Conservation (phyloP, 176 grass and related monocot species). For the Rhipidocladum racemiflorum region DNA sequence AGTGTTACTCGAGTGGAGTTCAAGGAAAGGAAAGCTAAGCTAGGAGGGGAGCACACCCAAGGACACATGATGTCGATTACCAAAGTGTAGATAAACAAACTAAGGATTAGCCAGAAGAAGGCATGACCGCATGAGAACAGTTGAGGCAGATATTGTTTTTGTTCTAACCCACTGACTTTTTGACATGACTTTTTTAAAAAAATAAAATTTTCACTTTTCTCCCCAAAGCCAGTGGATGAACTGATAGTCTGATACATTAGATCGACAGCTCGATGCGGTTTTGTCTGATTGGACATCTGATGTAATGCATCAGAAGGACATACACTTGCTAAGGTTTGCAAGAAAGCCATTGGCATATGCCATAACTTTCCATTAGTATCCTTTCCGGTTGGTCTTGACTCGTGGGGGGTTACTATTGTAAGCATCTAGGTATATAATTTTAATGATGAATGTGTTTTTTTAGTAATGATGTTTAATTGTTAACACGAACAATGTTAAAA, state of each 20-base stretch:
- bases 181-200: neutral
- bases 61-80: constrained; percentile 35
- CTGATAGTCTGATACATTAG: neutral
- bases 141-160: constrained; percentile 17
- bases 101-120: constrained; percentile 22
- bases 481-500: no score
- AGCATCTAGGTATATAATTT: no score
- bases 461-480: no score
- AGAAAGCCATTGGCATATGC: neutral
- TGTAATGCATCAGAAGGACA: neutral
- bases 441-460: no score
- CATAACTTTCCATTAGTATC: neutral
- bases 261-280: constrained; percentile 11
- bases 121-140: constrained; percentile 29
- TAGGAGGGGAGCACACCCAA: constrained; percentile 32
- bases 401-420: neutral
- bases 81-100: neutral
- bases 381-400: neutral
- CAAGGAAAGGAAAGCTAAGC: constrained; percentile 53
- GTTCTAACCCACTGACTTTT: constrained; percentile 1
- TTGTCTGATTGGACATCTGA: neutral
- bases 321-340: neutral
- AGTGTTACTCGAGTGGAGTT: no score
- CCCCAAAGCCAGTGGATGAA: neutral
- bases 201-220: neutral